These are phyloP conservation scores for Stachybotrys chartarum DNA, from an alignment of 2,329 filamentous ascomycete species.

Conservation along the genomic window DNA sequence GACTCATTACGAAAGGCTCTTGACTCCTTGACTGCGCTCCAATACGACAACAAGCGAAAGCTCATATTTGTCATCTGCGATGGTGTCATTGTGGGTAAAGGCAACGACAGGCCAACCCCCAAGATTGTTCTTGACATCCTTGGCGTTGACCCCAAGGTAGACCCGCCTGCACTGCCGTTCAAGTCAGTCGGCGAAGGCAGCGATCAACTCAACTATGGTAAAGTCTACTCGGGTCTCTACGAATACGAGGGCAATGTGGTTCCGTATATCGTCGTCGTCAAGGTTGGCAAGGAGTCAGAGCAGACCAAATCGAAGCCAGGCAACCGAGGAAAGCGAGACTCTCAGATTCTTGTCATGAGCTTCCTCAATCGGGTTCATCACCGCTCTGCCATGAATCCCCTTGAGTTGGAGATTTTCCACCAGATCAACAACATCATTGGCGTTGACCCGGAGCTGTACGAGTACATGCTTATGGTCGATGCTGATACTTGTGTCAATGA, in stretches of 20 bases:
- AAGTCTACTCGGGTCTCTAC: constrained; percentile 96
- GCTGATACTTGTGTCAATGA: constrained; percentile 92
- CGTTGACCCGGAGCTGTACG: constrained; percentile 93
- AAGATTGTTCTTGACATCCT: constrained; percentile 98
- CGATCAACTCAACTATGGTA: constrained; percentile 95
- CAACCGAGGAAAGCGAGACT: constrained; percentile 97
- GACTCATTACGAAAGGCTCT: constrained; percentile 88
- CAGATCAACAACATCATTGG: constrained; percentile 99
- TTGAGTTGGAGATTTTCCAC: constrained; percentile 97
- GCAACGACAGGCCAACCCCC: constrained; percentile 92
- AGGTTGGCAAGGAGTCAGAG: constrained; percentile 95
- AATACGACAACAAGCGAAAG: constrained; percentile 98
- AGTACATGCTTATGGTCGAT: constrained; percentile 96
- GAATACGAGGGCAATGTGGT: constrained; percentile 97
- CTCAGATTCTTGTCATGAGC: constrained; percentile 90
- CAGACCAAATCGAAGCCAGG: constrained; percentile 86
- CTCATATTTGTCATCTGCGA: constrained; percentile 95
- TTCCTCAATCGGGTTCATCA: constrained; percentile 98
- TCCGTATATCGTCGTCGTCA: constrained; percentile 91
- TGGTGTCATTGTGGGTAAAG: constrained; percentile 91
- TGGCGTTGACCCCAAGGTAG: constrained; percentile 92
- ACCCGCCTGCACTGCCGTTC: constrained; percentile 89
- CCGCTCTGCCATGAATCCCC: constrained; percentile 85
- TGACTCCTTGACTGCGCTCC: constrained; percentile 86
- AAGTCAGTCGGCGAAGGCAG: constrained; percentile 83